Evolutionary conservation across 768 basidiomycete genomes (phyloP).

Genomic region (Suillus weaverae): DNA sequence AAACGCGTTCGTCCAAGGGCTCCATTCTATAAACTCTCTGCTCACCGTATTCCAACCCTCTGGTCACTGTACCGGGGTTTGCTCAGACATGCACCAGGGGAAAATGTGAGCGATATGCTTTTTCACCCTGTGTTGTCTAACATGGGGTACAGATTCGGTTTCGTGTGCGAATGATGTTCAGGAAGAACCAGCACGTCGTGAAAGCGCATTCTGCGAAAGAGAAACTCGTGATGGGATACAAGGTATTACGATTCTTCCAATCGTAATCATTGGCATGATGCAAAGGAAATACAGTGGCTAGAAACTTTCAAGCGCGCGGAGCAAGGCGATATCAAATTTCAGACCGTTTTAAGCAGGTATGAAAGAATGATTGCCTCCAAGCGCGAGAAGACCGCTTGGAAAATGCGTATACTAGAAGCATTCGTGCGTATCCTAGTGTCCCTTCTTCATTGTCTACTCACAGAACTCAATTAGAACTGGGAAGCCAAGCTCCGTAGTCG

Average conservation of each 20-base stretch:
- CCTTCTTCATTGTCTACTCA: background rate
- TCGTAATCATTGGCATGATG: background rate
- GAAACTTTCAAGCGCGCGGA: slow-evolving; percentile 55
- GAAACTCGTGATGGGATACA: slow-evolving; percentile 53
- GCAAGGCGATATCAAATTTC: slow-evolving; percentile 49
- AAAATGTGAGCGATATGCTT: slow-evolving; percentile 42
- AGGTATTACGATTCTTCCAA: slow-evolving; percentile 39
- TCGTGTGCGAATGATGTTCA: slow-evolving; percentile 56
- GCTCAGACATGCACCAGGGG: slow-evolving; percentile 51
- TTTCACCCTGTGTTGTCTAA: background rate
- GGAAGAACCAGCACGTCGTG: slow-evolving; percentile 50
- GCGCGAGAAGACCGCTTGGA: slow-evolving; percentile 49
- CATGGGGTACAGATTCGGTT: slow-evolving; percentile 49
- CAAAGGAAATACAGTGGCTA: slow-evolving; percentile 48
- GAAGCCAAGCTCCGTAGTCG: slow-evolving; percentile 51
- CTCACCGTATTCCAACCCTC: slow-evolving; percentile 75
- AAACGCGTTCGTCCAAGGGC: slow-evolving; percentile 58
- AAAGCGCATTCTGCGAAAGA: slow-evolving; percentile 49
- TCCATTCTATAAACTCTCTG: slow-evolving; percentile 67
- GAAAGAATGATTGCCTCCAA: slow-evolving; percentile 54
- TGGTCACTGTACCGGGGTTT: slow-evolving; percentile 78
- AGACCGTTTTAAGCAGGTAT: slow-evolving; percentile 55
- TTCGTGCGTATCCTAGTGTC: slow-evolving; percentile 40
- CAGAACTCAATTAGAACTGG: slow-evolving; percentile 47
- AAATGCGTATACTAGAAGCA: slow-evolving; percentile 47